Evolutionary conservation across 345 rosid species (phyloP).

Genomic region (Bruguiera sexangula): DNA sequence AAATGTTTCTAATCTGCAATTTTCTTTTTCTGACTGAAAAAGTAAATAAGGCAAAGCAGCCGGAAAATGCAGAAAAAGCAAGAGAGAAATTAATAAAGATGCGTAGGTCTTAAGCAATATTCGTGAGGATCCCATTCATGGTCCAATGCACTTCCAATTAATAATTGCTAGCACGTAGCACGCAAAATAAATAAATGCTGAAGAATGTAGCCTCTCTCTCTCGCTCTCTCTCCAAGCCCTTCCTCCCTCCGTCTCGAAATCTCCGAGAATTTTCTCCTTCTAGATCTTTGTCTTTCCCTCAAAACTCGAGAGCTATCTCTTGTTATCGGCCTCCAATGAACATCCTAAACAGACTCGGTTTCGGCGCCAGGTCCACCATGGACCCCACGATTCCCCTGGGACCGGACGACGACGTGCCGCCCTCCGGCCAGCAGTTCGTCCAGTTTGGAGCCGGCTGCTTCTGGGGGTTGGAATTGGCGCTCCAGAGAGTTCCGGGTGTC

Average conservation of each 20-base stretch:
- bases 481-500: conserved; percentile 80
- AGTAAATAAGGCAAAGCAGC: too few relatives aligned
- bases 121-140: too few relatives aligned
- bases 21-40: too few relatives aligned
- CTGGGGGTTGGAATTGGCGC: conserved; percentile 89
- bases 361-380: conserved; percentile 50
- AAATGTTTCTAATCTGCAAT: too few relatives aligned
- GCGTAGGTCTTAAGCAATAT: too few relatives aligned
- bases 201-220: not conserved
- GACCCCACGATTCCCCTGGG: conserved; percentile 72
- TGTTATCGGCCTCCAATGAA: conserved; percentile 50
- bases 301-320: conserved; percentile 20
- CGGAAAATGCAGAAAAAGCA: too few relatives aligned
- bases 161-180: too few relatives aligned
- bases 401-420: conserved; percentile 65
- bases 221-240: not conserved
- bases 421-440: conserved; percentile 67
- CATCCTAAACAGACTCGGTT: conserved; percentile 83
- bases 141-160: too few relatives aligned
- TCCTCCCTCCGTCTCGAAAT: conserved; percentile 11
- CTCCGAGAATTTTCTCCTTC: conserved; percentile 9
- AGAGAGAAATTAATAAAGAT: too few relatives aligned
- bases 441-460: conserved; percentile 97
- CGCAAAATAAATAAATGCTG: not conserved
- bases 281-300: conserved; percentile 4